Evolutionary conservation across 208 protist species (phyloP).

Genomic region (Acanthamoeba culbertsoni): DNA sequence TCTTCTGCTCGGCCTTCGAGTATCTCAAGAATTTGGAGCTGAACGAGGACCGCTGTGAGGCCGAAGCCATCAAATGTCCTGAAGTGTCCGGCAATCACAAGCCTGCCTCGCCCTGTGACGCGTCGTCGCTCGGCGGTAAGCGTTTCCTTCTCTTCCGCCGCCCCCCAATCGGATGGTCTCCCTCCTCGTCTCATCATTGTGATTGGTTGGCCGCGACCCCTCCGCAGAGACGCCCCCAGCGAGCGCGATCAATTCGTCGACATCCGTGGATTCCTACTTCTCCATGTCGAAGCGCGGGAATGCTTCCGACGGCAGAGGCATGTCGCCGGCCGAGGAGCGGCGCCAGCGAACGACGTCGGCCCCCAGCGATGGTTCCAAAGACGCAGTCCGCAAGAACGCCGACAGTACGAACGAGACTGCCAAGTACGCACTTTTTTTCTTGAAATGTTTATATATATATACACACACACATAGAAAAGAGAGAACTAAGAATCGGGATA

Average conservation of each 20-base stretch:
- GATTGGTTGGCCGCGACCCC: background rate
- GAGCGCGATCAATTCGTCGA: background rate
- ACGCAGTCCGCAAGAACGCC: too few species aligned
- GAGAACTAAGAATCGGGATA: too few species aligned
- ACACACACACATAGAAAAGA: too few species aligned
- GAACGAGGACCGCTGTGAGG: background rate
- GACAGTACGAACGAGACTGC: too few species aligned
- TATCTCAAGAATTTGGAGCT: background rate
- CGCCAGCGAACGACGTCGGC: too few species aligned
- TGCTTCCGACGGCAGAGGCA: background rate
- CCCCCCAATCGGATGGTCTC: background rate
- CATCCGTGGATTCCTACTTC: background rate
- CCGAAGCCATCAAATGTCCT: background rate
- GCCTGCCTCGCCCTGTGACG: too few species aligned
- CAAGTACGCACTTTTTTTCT: too few species aligned
- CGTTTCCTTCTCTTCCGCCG: background rate
- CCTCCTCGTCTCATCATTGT: background rate
- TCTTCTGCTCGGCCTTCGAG: slow-evolving; percentile 20
- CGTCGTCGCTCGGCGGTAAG: too few species aligned
- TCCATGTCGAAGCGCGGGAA: background rate
- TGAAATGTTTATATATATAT: too few species aligned
- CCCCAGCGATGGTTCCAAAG: too few species aligned
- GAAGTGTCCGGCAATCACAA: background rate
- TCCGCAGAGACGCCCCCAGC: background rate
- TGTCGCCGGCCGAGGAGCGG: too few species aligned